A percentile compares a stretch with the other conserved stretches of the same genome.
phyloP scores from a whole-genome alignment of 352 stramenopile species.

The Globisporangium polare region DNA sequence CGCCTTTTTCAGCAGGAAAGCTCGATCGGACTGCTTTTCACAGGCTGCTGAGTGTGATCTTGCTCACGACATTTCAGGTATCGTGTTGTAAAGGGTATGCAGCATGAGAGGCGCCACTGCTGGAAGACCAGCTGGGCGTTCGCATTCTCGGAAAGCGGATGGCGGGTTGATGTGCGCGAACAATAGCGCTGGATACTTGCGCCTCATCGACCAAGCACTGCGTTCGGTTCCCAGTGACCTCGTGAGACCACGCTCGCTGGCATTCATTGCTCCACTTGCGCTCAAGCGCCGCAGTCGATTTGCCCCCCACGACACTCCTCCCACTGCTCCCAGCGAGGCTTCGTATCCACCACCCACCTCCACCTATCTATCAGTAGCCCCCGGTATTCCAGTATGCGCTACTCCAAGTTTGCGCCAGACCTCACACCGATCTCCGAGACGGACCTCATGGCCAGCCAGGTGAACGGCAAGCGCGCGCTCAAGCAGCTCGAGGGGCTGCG shows the following conservation, averaged over 20 bases:
- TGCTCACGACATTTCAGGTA: background rate
- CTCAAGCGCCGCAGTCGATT: background rate
- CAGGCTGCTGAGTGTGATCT: background rate
- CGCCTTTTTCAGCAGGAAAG: background rate
- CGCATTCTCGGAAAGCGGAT: conserved; percentile 7
- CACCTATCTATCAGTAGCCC: background rate
- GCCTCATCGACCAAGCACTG: background rate
- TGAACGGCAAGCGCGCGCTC: conserved; percentile 2
- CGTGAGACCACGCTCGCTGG: background rate
- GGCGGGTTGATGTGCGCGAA: background rate
- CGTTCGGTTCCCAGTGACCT: background rate
- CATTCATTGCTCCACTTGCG: background rate
- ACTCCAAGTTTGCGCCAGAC: conserved; percentile 47
- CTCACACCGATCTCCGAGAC: conserved; percentile 62
- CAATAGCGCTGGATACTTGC: conserved; percentile 4
- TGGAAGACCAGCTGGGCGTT: background rate
- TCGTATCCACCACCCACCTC: background rate
- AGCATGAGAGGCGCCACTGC: background rate
- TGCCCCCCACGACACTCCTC: background rate
- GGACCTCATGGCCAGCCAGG: conserved; percentile 30
- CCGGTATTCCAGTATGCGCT: conserved; percentile 16
- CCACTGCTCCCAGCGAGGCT: background rate
- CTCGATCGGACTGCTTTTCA: background rate
- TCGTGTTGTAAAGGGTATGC: background rate
- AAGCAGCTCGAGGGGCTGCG: conserved; percentile 15